These are phyloP conservation scores for Geoglossum cookeanum DNA, from an alignment of 2,329 filamentous ascomycete species.

Conservation along the genomic window DNA sequence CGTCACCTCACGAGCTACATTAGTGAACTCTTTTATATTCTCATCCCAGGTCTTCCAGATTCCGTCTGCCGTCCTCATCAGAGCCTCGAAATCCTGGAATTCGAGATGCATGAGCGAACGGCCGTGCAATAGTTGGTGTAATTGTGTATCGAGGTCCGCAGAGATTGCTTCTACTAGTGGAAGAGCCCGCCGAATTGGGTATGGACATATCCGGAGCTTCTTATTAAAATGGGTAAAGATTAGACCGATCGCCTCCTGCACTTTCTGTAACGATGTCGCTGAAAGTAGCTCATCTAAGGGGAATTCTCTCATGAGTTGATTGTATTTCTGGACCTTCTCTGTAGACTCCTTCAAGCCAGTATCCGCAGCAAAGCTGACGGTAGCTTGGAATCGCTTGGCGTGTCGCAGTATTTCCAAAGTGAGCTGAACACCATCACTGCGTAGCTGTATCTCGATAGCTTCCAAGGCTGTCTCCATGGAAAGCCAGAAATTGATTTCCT, in stretches of 20 bases:
- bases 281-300: conserved; percentile 87
- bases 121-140: conserved; percentile 73
- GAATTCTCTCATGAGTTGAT: conserved; percentile 96
- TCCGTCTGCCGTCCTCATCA: conserved; percentile 66
- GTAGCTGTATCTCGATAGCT: conserved; percentile 73
- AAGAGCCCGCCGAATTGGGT: conserved; percentile 78
- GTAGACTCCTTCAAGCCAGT: conserved; percentile 91
- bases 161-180: conserved; percentile 96
- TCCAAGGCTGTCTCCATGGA: conserved; percentile 91
- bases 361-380: conserved; percentile 89
- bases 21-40: conserved; percentile 92
- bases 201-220: conserved; percentile 90
- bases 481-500: conserved; percentile 98
- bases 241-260: conserved; percentile 70
- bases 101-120: conserved; percentile 80
- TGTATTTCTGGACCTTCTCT: conserved; percentile 95
- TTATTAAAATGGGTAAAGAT: conserved; percentile 95
- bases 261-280: conserved; percentile 71
- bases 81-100: conserved; percentile 69
- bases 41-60: conserved; percentile 94
- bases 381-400: conserved; percentile 94
- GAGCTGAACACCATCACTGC: conserved; percentile 71
- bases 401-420: conserved; percentile 92
- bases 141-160: conserved; percentile 67
- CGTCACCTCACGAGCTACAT: conserved; percentile 87